phyloP scores from a whole-genome alignment of 2,329 filamentous ascomycete species.

The Exophiala sp. region DNA sequence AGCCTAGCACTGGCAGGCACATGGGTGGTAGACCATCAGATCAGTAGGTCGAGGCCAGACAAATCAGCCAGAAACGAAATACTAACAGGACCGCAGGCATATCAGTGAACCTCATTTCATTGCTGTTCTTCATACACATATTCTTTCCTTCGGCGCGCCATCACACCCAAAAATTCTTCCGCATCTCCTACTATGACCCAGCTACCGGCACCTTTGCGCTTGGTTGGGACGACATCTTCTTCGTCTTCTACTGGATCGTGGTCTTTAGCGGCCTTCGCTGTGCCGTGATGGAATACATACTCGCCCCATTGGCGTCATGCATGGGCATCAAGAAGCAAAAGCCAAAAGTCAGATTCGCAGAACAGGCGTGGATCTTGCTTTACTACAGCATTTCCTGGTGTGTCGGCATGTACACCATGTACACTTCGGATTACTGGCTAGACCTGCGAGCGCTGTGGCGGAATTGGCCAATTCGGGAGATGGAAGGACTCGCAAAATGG shows the following conservation, averaged over 20 bases:
- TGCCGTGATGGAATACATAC: slow-evolving; percentile 76
- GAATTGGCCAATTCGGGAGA: slow-evolving; percentile 72
- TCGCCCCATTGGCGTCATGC: slow-evolving; percentile 68
- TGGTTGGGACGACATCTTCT: slow-evolving; percentile 72
- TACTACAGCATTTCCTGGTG: slow-evolving; percentile 81
- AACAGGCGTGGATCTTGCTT: slow-evolving; percentile 85
- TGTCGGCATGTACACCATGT: slow-evolving; percentile 77
- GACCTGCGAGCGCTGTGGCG: slow-evolving; percentile 75
- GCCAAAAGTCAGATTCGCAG: slow-evolving; percentile 74
- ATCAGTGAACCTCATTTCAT: slow-evolving; percentile 75
- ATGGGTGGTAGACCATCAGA: slow-evolving; percentile 30
- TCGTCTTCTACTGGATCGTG: slow-evolving; percentile 71
- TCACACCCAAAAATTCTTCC: slow-evolving; percentile 82
- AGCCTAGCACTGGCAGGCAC: slow-evolving; percentile 25
- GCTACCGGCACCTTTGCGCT: slow-evolving; percentile 63
- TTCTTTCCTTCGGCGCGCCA: slow-evolving; percentile 73
- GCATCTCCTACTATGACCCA: slow-evolving; percentile 74
- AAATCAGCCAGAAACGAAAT: background rate
- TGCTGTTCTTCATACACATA: slow-evolving; percentile 74
- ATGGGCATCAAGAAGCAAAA: slow-evolving; percentile 69
- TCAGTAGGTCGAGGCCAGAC: slow-evolving; percentile 22
- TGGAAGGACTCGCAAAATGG: slow-evolving; percentile 69
- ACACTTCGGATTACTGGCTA: slow-evolving; percentile 69
- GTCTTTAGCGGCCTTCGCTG: slow-evolving; percentile 83
- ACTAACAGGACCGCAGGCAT: slow-evolving; percentile 53